Evolutionary conservation across 345 rosid species (phyloP).

Genomic region (Populus simonii): DNA sequence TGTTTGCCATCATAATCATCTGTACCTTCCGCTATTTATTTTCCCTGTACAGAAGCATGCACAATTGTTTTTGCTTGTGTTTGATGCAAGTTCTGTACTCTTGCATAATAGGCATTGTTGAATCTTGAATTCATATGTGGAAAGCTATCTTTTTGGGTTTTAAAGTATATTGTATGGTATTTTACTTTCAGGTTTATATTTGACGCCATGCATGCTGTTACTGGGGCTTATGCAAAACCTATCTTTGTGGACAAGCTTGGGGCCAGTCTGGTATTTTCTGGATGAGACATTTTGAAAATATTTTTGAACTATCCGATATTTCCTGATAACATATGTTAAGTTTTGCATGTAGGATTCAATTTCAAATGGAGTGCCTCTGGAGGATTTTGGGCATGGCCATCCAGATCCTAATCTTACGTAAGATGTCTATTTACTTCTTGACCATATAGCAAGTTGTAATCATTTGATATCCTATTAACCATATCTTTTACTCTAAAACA

Average conservation of each 20-base stretch:
- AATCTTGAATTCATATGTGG: constrained; percentile 4
- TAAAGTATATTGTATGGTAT: constrained; percentile 1
- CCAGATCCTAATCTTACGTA: constrained; percentile 97
- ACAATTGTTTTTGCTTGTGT: not conserved
- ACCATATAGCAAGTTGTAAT: constrained; percentile 7
- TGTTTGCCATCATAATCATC: not conserved
- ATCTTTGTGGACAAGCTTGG: constrained; percentile 86
- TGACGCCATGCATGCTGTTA: constrained; percentile 98
- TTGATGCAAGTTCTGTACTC: not conserved
- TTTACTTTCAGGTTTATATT: constrained; percentile 55
- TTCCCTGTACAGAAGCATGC: not conserved
- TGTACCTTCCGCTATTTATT: not conserved
- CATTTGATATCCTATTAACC: constrained; percentile 8
- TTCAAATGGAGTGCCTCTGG: constrained; percentile 75
- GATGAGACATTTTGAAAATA: constrained; percentile 17
- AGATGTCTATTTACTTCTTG: constrained; percentile 23
- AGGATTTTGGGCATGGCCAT: constrained; percentile 97
- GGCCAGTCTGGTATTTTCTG: constrained; percentile 52
- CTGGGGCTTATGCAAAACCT: constrained; percentile 94
- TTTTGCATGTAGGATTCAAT: constrained; percentile 65
- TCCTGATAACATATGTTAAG: constrained; percentile 25
- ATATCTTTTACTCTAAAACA: constrained; percentile 33
- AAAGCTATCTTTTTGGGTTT: constrained; percentile 1
- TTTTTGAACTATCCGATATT: constrained; percentile 8
- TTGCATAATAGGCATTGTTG: not conserved